Conservation (phyloP, 2,329 filamentous ascomycete species). For the Graphilbum ipis-grandicollis region DNA sequence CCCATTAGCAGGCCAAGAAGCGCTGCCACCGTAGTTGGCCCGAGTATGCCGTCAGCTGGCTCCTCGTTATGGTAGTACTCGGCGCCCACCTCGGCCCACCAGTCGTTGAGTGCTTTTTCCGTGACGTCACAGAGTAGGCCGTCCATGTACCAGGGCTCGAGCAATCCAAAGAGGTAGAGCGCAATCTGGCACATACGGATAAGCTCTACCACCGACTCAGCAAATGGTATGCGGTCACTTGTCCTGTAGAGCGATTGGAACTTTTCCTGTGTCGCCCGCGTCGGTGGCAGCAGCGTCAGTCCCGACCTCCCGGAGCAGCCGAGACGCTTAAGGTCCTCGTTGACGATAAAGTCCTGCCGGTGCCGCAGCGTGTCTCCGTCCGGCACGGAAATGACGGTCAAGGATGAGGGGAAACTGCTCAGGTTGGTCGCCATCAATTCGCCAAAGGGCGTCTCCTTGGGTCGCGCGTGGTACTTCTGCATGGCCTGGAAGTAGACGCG, state of each 20-base stretch:
- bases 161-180: conserved; percentile 69
- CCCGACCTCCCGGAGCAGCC: conserved; percentile 84
- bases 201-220: conserved; percentile 67
- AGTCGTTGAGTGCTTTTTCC: conserved; percentile 75
- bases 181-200: conserved; percentile 86
- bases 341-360: conserved; percentile 75
- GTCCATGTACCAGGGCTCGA: conserved; percentile 80
- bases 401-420: conserved; percentile 74
- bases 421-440: conserved; percentile 89
- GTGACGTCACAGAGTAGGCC: conserved; percentile 87
- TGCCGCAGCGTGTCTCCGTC: conserved; percentile 71
- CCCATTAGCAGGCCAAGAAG: conserved; percentile 79
- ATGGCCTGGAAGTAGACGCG: conserved; percentile 75
- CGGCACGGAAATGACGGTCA: conserved; percentile 83
- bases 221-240: conserved; percentile 64
- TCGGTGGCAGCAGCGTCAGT: conserved; percentile 62
- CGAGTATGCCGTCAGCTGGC: conserved; percentile 80
- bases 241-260: conserved; percentile 83
- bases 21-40: conserved; percentile 79
- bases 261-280: conserved; percentile 70
- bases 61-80: conserved; percentile 90
- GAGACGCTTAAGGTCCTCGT: conserved; percentile 81
- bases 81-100: conserved; percentile 88
- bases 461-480: conserved; percentile 67
- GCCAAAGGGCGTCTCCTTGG: conserved; percentile 66